A percentile compares a stretch with the other conserved stretches of the same genome.
Evolutionary conservation across 1,139 yeast species (phyloP).

Genomic region (Kodamaea plutei): DNA sequence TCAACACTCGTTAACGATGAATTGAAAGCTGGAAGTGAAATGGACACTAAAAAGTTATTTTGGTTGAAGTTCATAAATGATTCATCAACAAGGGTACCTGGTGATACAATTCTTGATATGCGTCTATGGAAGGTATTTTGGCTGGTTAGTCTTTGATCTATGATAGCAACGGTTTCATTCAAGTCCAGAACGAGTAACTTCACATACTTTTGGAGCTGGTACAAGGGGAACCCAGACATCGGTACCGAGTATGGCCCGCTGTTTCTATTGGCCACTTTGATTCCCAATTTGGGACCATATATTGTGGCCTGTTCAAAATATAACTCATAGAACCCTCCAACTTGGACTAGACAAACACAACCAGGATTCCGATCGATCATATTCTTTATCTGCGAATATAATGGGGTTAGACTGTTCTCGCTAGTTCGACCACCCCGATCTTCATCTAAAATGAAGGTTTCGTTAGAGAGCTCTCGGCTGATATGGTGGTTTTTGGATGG

Average conservation of each 20-base stretch:
- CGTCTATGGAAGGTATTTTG: constrained; percentile 54
- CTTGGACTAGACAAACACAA: constrained; percentile 79
- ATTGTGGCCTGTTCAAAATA: constrained; percentile 83
- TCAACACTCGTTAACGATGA: no score
- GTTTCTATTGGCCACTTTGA: constrained; percentile 41
- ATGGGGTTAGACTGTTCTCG: constrained; percentile 30
- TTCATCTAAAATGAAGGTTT: constrained; percentile 16
- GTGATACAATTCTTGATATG: constrained; percentile 77
- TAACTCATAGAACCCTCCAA: constrained; percentile 84
- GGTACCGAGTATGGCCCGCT: constrained; percentile 53
- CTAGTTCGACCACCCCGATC: constrained; percentile 40
- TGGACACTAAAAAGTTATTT: constrained; percentile 66
- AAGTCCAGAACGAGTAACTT: constrained; percentile 67
- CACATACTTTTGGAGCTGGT: constrained; percentile 68
- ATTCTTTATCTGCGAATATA: constrained; percentile 32
- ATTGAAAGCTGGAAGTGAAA: constrained; percentile 45
- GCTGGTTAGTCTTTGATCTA: constrained; percentile 57
- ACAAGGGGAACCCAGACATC: constrained; percentile 89
- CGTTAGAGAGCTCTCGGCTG: not conserved
- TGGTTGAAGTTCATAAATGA: constrained; percentile 68
- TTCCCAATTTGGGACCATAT: constrained; percentile 67
- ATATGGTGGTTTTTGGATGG: not conserved
- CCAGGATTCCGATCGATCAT: constrained; percentile 49
- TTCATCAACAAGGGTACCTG: constrained; percentile 91
- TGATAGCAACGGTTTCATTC: constrained; percentile 70